Evolutionary conservation across 2,329 filamentous ascomycete species (phyloP).

Genomic region (Trichoderma cornu-damae): DNA sequence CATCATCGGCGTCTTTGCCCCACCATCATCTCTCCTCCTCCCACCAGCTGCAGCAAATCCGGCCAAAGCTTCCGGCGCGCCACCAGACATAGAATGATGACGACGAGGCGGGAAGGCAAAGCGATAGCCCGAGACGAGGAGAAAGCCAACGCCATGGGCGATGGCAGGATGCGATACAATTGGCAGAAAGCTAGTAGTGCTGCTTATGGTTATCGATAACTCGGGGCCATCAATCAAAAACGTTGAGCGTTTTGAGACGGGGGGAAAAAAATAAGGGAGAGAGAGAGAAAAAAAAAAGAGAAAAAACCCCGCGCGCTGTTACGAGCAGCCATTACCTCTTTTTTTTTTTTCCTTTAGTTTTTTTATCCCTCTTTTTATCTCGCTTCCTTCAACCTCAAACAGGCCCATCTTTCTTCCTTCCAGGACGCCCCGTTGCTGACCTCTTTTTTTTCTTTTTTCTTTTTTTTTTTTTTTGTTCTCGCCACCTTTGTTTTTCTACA

Average conservation of each 20-base stretch:
- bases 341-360: not conserved
- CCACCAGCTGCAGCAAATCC: not conserved
- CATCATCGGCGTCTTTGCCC: slow-evolving; percentile 13
- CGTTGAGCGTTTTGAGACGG: slow-evolving; percentile 1
- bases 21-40: slow-evolving; percentile 8
- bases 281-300: too few relatives aligned
- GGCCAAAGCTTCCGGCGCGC: not conserved
- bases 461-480: too few relatives aligned
- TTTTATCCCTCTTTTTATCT: slow-evolving; percentile 11
- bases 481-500: not conserved
- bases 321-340: slow-evolving; percentile 15
- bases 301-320: slow-evolving; percentile 19
- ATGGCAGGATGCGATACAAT: not conserved
- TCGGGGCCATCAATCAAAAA: not conserved
- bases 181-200: not conserved
- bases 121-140: not conserved
- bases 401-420: not conserved
- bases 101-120: not conserved
- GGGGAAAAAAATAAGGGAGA: too few relatives aligned
- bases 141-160: too few relatives aligned
- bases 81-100: not conserved
- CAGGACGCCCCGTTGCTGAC: slow-evolving; percentile 7
- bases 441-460: too few relatives aligned
- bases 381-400: not conserved
- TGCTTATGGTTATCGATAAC: slow-evolving; percentile 13